Base-by-base conservation (phyloP, 2,329 filamentous ascomycete species). In the Fusarium oxysporum region DNA sequence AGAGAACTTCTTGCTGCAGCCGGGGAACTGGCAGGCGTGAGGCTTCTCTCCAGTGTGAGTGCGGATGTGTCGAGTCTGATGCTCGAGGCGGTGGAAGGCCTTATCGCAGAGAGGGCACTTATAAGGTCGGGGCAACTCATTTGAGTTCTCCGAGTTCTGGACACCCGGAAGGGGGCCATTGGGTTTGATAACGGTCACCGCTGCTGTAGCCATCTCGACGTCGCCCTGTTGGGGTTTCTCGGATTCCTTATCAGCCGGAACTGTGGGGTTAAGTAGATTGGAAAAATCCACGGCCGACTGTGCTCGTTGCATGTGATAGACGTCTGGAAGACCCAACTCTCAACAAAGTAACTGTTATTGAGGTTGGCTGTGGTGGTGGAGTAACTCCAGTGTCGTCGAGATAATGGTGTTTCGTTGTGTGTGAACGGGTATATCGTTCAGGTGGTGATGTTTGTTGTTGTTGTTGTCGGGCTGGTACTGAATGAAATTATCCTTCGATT, bases 11-110 rank as follows among this genome's bases (percentile, higher is more conserved):
- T 98, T 98, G 77, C 93, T 96, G 90, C 96, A 98, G 78, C 95
- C 95, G 8, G 94, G 95, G 80, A 96, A 98, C 82, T 94, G 92
- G 89, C 96, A 99, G 71, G 93, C 95, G 80, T 98, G 96, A 53
- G 96, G 96, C 88, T 98, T 99, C 87, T 99, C 96, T 78, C 96
- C 96, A 0, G 96, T 99, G 84, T 99, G 96, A 11, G 96, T 98
- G 78, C 96, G 92, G 80, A 98, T 98, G 84, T 99, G 96, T 78
- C 88, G 85, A 28, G 89, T 91, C 87, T 98, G 96, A 83, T 98
- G 96, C 86, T 98, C 96, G 45, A 99, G 89, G 72, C 96, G 94
- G 87, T 98, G 96, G 85, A 99, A 99, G 69, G 96, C 96, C 88
- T 98, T 97, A 79, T 98, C 96, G 86, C 96, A 99, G 72, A 99